These are phyloP conservation scores for Sclerotinia glacialis DNA, from an alignment of 2,329 filamentous ascomycete genomes.

Conservation along the genomic window DNA sequence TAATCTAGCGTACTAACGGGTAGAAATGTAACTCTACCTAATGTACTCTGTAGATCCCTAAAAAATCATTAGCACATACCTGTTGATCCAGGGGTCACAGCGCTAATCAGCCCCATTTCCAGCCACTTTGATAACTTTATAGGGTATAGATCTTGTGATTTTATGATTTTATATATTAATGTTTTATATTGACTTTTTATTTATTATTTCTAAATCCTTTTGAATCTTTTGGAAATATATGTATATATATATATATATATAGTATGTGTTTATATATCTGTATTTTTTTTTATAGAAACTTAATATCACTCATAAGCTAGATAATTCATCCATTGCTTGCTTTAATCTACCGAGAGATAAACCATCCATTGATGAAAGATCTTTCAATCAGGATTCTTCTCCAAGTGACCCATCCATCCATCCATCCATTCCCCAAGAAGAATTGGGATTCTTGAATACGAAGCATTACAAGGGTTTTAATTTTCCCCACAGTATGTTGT, in stretches of 20 bases:
- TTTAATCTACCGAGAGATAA: neutral
- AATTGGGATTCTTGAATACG: neutral
- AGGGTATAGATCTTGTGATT: no score
- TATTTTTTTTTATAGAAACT: no score
- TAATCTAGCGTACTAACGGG: neutral
- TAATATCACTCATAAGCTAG: no score
- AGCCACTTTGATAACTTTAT: neutral
- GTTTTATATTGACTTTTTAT: no score
- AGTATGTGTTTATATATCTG: no score
- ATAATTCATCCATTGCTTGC: no score
- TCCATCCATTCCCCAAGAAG: no score
- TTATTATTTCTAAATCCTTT: no score
- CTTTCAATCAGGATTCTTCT: neutral
- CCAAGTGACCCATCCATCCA: neutral
- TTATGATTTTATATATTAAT: no score
- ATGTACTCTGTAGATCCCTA: slow-evolving; percentile 6
- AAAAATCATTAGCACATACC: neutral
- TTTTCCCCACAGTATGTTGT: slow-evolving; percentile 6
- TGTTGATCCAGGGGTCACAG: neutral
- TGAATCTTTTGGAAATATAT: neutral
- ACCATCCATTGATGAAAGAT: neutral
- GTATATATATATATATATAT: no score
- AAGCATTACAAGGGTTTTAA: neutral
- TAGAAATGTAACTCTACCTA: neutral
- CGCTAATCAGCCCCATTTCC: slow-evolving; percentile 6